Base-by-base conservation (phyloP, 177 flowering plant genomes). In the Telopea speciosissima region DNA sequence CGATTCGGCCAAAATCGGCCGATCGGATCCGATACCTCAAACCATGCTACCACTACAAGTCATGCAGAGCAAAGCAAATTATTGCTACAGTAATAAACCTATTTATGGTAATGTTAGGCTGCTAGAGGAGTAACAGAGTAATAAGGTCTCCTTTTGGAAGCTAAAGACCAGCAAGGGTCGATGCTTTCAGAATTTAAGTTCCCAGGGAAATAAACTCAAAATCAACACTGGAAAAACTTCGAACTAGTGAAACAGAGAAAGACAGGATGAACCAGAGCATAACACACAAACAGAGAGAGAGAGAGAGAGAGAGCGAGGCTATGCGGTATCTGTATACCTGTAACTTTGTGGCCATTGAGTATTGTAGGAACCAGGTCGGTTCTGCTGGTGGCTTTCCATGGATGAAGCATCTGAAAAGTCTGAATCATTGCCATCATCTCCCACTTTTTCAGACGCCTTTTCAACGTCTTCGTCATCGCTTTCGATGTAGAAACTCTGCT, bases 301-400 rank as follows among this genome's bases (percentile, higher is more conserved):
- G 24, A 75, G n/a, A 28, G 31, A 16, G n/a, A 58, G 61, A 58
- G 58, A 14, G 58, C 3, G 58, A 52, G 3, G 58, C 58, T 14
- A 52, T 52, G 58, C 3, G 1, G 9, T 19, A 52, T 52, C 19
- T 33, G 14, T 2, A 1, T 76, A 88, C 99, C 99, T 87, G 86
- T 92, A 95, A 85, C 97, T 91, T 67, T 96, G 99, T 63, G 99
- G 99, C 99, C 99, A 96, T 21, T 87, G 5, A 64, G 88, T 81
- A 72, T 71, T 87, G 78, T 89, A 85, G 68, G 99, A 91, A 80
- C 81, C 75, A 22, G 94, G 86, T 69, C 71, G 84, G 71, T 70
- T 84, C 65, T 83, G 83, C 31, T 74, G 85, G 58, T 70, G 85
- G 68, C 82, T 82, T 58, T 80, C 90, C 10, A 63, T 44, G 0